Base-by-base conservation (phyloP, 257 asterid genomes). In the Catharanthus roseus region DNA sequence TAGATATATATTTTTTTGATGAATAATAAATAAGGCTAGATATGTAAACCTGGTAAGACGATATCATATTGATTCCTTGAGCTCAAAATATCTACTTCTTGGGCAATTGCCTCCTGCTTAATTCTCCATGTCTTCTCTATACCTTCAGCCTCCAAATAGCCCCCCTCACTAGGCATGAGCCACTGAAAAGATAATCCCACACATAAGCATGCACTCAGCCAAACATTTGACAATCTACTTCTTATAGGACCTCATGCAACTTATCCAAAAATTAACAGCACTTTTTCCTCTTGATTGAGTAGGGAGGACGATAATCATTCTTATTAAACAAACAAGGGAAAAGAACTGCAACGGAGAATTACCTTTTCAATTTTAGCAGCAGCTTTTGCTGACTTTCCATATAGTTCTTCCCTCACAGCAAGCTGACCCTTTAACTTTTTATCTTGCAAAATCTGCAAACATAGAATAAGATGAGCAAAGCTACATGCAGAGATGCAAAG, bases 311-410 rank as follows among this genome's bases (percentile, higher is more conserved):
- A 16, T 21, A 33, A 57, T 57, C 64, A 57, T 57, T 24, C 64
- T 33, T 61, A 57, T n/a, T n/a, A n/a, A n/a, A n/a, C n/a, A n/a
- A n/a, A 12, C 19, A 29, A 58, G 2, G 41, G 16, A 6, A 58
- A 58, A 58, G 0, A 15, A 28, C 10, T 13, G 23, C 23, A 31
- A 33, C 4, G 33, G 0, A 60, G 24, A 60, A 33, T 60, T 31
- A 62, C 99, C 96, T 93, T 91, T 81, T 93, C 99, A 58, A 88
- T 85, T 80, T 85, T 84, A 42, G 93, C 96, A 69, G 99, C 95
- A 72, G 90, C 90, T 70, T 80, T 76, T 44, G 97, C 99, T 42
- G 97, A 86, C 74, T 86, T 83, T 68, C 83, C 91, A 89, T 79
- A 86, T 71, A 85, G 73, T 4, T 74, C 85, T 85, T 93, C 99